These are phyloP conservation scores for Senecio squalidus DNA, from an alignment of 140 eudicot species.

Conservation along the genomic window DNA sequence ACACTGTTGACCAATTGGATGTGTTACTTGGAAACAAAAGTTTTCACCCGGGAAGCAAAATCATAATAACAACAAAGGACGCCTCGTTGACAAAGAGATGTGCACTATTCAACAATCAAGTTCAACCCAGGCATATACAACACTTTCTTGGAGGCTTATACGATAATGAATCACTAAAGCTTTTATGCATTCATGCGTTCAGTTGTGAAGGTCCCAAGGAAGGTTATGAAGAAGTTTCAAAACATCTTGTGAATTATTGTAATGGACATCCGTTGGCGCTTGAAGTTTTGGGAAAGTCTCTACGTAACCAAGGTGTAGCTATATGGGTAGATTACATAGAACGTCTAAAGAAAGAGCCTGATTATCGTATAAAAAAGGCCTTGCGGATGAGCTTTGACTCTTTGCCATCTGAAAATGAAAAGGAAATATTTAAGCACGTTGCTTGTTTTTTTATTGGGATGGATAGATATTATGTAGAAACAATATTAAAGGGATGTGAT, in stretches of 20 bases:
- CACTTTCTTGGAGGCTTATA: not conserved
- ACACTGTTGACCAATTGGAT: constrained; percentile 1
- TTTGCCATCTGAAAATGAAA: not conserved
- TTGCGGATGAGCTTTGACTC: constrained; percentile 10
- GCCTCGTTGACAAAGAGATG: not conserved
- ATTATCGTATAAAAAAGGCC: not conserved
- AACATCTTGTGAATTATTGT: not conserved
- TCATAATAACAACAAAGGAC: constrained; percentile 11
- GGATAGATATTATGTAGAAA: not conserved
- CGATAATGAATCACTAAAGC: not conserved
- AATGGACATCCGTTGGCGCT: constrained; percentile 14
- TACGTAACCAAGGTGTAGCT: not conserved
- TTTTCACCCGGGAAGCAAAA: constrained; percentile 24
- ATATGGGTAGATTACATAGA: not conserved
- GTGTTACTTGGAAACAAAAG: constrained; percentile 15
- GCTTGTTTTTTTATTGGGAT: constrained; percentile 9
- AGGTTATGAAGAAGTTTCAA: not conserved
- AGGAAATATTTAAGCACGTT: constrained; percentile 8
- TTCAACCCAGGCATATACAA: not conserved
- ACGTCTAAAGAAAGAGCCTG: not conserved
- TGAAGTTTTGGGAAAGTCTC: not conserved
- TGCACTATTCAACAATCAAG: not conserved
- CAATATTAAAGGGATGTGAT: not conserved
- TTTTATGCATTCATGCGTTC: constrained; percentile 19
- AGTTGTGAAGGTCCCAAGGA: not conserved